Conservation (phyloP, 23 red algal genomes). For the Gracilariopsis chorda region DNA sequence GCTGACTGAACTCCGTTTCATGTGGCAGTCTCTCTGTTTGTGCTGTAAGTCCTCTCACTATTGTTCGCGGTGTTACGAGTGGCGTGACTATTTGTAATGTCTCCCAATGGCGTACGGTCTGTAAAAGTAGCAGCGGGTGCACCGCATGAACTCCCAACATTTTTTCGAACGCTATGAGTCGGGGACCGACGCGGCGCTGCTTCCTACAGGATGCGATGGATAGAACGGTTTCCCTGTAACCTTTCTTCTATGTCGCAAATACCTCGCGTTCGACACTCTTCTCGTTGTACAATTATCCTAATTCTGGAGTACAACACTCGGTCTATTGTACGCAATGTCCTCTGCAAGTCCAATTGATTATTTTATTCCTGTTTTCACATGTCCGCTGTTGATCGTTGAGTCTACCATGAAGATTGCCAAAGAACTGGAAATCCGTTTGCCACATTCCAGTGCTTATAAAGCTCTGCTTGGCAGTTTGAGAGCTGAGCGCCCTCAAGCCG, state of each 20-base stretch:
- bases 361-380: not conserved
- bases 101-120: too few relatives aligned
- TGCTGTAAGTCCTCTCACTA: not conserved
- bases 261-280: not conserved
- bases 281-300: not conserved
- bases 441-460: not conserved
- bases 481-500: not conserved
- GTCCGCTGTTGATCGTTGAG: not conserved
- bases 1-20: too few relatives aligned
- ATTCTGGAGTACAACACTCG: not conserved
- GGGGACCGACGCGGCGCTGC: not conserved
- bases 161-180: not conserved
- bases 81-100: too few relatives aligned
- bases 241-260: not conserved
- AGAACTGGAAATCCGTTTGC: not conserved
- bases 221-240: not conserved
- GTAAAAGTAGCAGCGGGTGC: not conserved
- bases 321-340: not conserved
- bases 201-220: not conserved
- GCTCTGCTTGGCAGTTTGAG: not conserved
- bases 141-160: not conserved
- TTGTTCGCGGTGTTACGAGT: not conserved
- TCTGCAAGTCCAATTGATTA: not conserved
- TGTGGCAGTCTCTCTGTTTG: not conserved
- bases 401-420: not conserved